Evolutionary conservation across 1,139 yeast genomes (phyloP), one percentile per base, ranked within the genome.

Genomic region (Diutina ranongensis): DNA sequence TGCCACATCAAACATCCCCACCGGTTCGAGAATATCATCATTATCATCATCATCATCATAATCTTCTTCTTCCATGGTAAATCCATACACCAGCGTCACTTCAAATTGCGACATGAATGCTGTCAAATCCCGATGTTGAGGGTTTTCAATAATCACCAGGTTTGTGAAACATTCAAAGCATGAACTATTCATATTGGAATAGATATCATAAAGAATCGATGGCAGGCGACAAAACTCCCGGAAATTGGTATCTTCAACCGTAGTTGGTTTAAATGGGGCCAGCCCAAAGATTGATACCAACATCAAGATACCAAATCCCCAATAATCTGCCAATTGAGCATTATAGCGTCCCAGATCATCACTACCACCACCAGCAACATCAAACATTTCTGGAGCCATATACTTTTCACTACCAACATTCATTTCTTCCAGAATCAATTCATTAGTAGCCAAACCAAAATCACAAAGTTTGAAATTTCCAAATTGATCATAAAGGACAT

Each of bases 391-490:
- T 1, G 80, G 80, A 0, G 80, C 76, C 78, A 75, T 74, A 54
- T 74, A 75, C 55, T 72, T 73, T 52, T 74, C 79, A 7, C 79
- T 73, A 35, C 80, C 80, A 40, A 75, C 75, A 51, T 71, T 67
- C 54, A 71, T 73, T 49, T 74, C 78, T 35, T 57, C 52, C 50
- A 64, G 68, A 44, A 56, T 54, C 41, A 65, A 51, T 18, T 52
- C 51, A 45, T 59, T 58, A 1, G 79, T 72, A 27, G 78, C 67
- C 49, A 75, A 64, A 3, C 80, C 80, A 79, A 79, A 75, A 58
- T 75, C 80, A 55, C 79, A 74, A 46, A 75, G 57, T 59, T 74
- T 74, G 48, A 72, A 65, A 46, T 64, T 55, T 44, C 71, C 72
- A 47, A 60, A 53, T 45, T 56, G 58, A 47, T 61, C 62, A 48